Evolutionary conservation across 768 basidiomycete genomes (phyloP).

Genomic region (Tricholoma flavovirens): DNA sequence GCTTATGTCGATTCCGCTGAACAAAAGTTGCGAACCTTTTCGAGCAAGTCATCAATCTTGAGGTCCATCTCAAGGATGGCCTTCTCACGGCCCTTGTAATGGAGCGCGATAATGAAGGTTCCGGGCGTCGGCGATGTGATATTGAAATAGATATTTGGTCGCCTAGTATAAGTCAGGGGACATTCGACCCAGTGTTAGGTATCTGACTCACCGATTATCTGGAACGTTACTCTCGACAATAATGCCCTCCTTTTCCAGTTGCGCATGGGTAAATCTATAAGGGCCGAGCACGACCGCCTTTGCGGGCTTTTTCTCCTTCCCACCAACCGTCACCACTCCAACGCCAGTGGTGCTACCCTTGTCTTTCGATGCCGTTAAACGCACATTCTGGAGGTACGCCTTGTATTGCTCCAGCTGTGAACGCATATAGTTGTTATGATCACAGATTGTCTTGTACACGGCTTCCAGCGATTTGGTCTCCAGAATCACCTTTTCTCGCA

Average conservation of each 20-base stretch:
- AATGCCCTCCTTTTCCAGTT: slow-evolving; percentile 98
- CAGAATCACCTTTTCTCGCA: slow-evolving; percentile 89
- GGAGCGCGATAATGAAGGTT: slow-evolving; percentile 97
- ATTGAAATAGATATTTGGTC: slow-evolving; percentile 98
- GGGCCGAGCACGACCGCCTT: slow-evolving; percentile 90
- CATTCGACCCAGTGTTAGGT: not conserved
- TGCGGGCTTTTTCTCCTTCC: slow-evolving; percentile 90
- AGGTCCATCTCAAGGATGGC: slow-evolving; percentile 99
- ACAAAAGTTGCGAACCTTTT: slow-evolving; percentile 62
- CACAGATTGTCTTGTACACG: slow-evolving; percentile 99
- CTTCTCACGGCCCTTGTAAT: slow-evolving; percentile 98
- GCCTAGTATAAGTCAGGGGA: slow-evolving; percentile 40
- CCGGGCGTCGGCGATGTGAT: slow-evolving; percentile 97
- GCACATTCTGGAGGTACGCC: slow-evolving; percentile 96
- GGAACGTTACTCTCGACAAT: slow-evolving; percentile 99
- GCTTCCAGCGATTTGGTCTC: slow-evolving; percentile 93
- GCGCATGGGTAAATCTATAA: slow-evolving; percentile 96
- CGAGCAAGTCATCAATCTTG: slow-evolving; percentile 95
- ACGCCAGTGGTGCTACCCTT: slow-evolving; percentile 85
- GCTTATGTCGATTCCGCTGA: not conserved
- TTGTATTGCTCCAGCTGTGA: slow-evolving; percentile 99
- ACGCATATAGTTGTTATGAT: slow-evolving; percentile 97
- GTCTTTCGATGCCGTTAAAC: slow-evolving; percentile 82
- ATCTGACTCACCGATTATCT: slow-evolving; percentile 75
- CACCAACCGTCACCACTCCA: slow-evolving; percentile 92